Evolutionary conservation across 2,329 filamentous ascomycete genomes (phyloP), one percentile per base, ranked within the genome.

Genomic region (Aspergillus sp.): DNA sequence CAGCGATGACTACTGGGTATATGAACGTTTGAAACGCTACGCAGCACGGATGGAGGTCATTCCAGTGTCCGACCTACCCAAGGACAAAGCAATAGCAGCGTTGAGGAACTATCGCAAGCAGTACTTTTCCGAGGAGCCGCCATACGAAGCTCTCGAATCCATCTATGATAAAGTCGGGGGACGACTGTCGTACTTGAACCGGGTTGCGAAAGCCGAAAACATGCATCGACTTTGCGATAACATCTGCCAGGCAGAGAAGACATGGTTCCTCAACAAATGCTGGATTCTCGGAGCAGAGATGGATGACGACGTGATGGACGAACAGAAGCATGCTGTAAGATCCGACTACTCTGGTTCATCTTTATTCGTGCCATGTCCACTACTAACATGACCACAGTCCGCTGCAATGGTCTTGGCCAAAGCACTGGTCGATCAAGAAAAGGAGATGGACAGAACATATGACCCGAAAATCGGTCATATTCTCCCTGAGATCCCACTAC

Each of bases 231-330:
- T 85, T 29, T 95, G 90, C 65, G 72, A 93, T 39, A 67, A 77
- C 19, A 88, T 90, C 54, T 84, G 79, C 58, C 72, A 79, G 33
- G 78, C 76, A 35, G 86, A 90, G 61, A 86, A 86, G 63, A 83
- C 81, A 0, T 90, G 86, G 86, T 83, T 89, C 56, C 67, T 89
- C 19, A 89, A 88, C 66, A 82, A 85, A 61, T 88, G 85, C 63
- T 85, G 85, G 73, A 86, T 89, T 45, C 74, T 90, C 1, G 86
- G 86, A 12, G 73, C 71, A 50, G 82, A 83, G 52, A 89, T 85
- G 84, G 93, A 97, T 57, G 93, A 97, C 67, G 93, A 98, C 63
- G 93, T 96, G 56, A 97, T 97, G 84, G 88, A 96, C 61, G 87
- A 96, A 67, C 89, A 97, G 64, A 96, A 97, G 66, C 96, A 88